Base-by-base conservation (phyloP, 257 asterid genomes). In the Solanum acaule region DNA sequence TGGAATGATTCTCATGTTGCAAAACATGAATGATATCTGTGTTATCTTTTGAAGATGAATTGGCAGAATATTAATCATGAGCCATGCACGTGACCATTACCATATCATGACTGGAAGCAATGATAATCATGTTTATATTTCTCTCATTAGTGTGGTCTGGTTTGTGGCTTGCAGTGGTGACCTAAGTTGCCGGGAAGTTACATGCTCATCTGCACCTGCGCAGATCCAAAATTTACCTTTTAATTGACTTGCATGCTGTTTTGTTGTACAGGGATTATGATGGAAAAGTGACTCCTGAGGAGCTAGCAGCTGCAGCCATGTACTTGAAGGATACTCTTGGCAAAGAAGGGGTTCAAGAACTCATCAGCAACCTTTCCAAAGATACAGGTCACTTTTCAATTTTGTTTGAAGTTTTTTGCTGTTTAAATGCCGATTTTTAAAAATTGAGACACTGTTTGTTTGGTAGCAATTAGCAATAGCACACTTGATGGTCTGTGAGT, bases 281-380 rank as follows among this genome's bases (percentile, higher is more conserved):
- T 89, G 98, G 98, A 85, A 96, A 96, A 92, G 97, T 95, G 88
- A 95, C 95, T 87, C 93, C 98, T 3, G 99, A 95, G 90, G 98
- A 96, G 90, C 94, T 96, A 86, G 98, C 98, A 83, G 93, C 98
- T 76, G 98, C 99, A 59, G 97, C 98, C 77, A 42, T 87, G 90
- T 95, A 94, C 86, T 93, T 96, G 93, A 96, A 96, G 88, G 93
- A 95, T 92, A 94, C 99, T 86, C 91, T 96, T 84, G 98, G 93
- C 91, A 94, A 92, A 89, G 97, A 95, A 85, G 99, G 99, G 72
- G 91, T 95, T 87, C 97, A 94, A 84, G 98, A 94, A 88, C 94
- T 96, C 63, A 93, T 95, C 90, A 92, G 97, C 93, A 96, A 90
- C 92, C 98, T 94, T 84, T 93, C 98, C 86, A 95, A 94, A 92